Percentiles rank a stretch among this genome's conserved stretches.
Evolutionary conservation across 164 flowering plant species (phyloP).

Genomic region (Warburgia ugandensis): DNA sequence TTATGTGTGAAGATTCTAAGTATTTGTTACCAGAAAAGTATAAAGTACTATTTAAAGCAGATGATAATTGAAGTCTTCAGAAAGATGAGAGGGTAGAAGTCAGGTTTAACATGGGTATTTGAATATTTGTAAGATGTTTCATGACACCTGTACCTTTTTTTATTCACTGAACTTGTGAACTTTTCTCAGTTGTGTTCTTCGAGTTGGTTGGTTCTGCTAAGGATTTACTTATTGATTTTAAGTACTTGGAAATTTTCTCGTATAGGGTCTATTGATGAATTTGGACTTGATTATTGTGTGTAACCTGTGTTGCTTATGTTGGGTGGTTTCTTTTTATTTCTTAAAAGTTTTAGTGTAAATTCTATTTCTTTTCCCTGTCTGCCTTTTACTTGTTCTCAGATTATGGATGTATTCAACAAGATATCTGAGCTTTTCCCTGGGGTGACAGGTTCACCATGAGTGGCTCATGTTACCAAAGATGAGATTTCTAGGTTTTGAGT

Average conservation of each 20-base stretch:
- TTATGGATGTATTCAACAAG: constrained; percentile 88
- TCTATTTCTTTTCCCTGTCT: not conserved
- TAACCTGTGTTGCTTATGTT: not conserved
- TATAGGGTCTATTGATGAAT: not conserved
- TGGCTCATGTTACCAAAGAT: too few species aligned
- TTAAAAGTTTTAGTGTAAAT: not conserved
- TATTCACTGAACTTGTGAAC: too few species aligned
- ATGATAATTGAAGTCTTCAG: too few species aligned
- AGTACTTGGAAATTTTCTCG: not conserved
- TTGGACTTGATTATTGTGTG: not conserved
- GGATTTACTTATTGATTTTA: not conserved
- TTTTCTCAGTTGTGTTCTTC: too few species aligned
- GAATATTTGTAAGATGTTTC: too few species aligned
- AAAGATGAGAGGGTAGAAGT: too few species aligned
- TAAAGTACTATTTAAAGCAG: too few species aligned
- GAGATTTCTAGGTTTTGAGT: not conserved
- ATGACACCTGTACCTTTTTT: too few species aligned
- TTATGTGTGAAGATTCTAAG: too few species aligned
- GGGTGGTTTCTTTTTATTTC: not conserved
- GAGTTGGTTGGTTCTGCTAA: not conserved
- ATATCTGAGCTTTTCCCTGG: constrained; percentile 87
- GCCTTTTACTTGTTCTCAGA: constrained; percentile 32
- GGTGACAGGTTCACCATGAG: constrained; percentile 37
- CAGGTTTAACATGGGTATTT: too few species aligned
- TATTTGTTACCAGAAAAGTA: too few species aligned